Conservation (phyloP, 352 stramenopile species). For the Phytopythium sindhum region DNA sequence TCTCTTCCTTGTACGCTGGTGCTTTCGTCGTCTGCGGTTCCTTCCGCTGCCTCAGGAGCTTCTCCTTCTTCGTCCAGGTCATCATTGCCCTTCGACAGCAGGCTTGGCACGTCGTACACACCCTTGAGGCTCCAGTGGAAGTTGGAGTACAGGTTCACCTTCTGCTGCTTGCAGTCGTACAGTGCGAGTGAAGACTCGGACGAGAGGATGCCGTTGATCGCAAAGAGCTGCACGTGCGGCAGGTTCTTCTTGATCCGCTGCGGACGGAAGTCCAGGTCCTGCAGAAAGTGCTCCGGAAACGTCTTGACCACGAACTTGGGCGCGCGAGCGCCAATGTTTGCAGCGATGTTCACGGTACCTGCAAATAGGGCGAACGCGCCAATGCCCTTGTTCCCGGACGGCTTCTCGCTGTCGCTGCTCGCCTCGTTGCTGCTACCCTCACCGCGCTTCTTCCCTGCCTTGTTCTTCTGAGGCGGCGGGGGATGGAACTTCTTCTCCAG, state of each 20-base stretch:
- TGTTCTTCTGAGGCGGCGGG: constrained; percentile 16
- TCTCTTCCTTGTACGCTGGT: neutral
- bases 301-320: constrained; percentile 70
- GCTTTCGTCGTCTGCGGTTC: neutral
- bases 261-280: constrained; percentile 81
- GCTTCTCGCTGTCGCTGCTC: neutral
- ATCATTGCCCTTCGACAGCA: constrained; percentile 18
- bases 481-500: constrained; percentile 74
- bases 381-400: neutral
- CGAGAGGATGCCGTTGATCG: constrained; percentile 70
- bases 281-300: constrained; percentile 82
- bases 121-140: constrained; percentile 75
- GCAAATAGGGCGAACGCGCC: neutral
- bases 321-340: neutral
- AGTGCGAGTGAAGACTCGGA: constrained; percentile 71
- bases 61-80: neutral
- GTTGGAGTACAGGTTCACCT: constrained; percentile 68
- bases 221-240: constrained; percentile 55
- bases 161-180: constrained; percentile 52
- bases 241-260: constrained; percentile 82
- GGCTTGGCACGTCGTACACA: constrained; percentile 60
- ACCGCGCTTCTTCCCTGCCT: constrained; percentile 10
- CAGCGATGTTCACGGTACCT: neutral
- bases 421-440: neutral
- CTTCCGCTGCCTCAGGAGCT: neutral